Percentiles rank a stretch among this genome's conserved stretches.
Conservation (phyloP, 2,329 filamentous ascomycete genomes). For the Cryphonectria naterciae region DNA sequence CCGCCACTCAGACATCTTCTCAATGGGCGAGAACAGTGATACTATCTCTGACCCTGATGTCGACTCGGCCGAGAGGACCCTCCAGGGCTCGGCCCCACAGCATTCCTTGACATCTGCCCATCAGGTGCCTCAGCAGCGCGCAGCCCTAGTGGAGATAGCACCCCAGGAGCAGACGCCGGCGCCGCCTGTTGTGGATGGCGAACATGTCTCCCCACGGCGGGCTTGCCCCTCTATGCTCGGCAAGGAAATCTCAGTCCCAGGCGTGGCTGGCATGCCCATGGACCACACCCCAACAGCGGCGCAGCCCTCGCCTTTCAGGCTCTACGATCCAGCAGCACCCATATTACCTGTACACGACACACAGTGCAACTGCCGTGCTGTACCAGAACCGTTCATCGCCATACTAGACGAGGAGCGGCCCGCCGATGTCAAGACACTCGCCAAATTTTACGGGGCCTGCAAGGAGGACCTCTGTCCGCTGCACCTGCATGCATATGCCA, state of each 20-base stretch:
- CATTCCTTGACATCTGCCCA: background rate
- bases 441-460: conserved; percentile 23
- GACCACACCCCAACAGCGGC: background rate
- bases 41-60: conserved; percentile 26
- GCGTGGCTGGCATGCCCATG: background rate
- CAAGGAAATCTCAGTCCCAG: background rate
- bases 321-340: conserved; percentile 28
- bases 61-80: conserved; percentile 14
- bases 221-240: background rate
- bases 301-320: conserved; percentile 14
- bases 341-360: conserved; percentile 6
- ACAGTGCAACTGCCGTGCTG: conserved; percentile 20
- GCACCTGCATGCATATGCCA: conserved; percentile 25
- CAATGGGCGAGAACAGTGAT: conserved; percentile 21
- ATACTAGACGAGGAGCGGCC: conserved; percentile 18
- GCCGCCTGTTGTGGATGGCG: conserved; percentile 10
- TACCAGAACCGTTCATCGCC: conserved; percentile 19
- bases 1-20: conserved; percentile 25
- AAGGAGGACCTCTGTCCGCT: conserved; percentile 22
- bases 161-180: background rate
- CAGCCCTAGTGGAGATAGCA: background rate
- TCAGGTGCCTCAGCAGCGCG: background rate
- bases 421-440: conserved; percentile 7
- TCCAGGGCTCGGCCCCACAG: background rate
- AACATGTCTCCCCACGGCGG: background rate